These are phyloP conservation scores for Scheffersomyces segobiensis DNA, from an alignment of 1,139 yeast genomes.

Conservation along the genomic window DNA sequence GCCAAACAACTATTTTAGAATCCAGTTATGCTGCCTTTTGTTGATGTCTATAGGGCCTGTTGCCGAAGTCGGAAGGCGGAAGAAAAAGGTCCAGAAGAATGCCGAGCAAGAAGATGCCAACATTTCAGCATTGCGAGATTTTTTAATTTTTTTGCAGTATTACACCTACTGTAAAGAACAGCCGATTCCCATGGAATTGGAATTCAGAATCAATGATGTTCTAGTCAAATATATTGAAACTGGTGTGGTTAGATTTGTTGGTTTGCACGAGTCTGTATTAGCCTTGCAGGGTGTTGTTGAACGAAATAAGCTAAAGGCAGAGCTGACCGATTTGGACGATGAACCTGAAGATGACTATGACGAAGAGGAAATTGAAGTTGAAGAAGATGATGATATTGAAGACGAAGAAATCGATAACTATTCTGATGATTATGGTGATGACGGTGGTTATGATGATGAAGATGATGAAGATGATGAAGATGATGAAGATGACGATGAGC, in stretches of 20 bases:
- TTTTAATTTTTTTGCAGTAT: conserved; percentile 69
- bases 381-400: conserved; percentile 4
- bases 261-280: conserved; percentile 41
- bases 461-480: conserved; percentile 7
- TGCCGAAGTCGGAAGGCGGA: neutral
- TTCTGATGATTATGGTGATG: conserved; percentile 3
- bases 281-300: conserved; percentile 31
- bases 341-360: conserved; percentile 6
- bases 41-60: conserved; percentile 17
- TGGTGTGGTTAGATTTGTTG: conserved; percentile 35
- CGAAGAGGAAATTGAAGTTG: conserved; percentile 11
- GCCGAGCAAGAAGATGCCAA: conserved; percentile 3
- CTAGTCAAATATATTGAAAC: conserved; percentile 27
- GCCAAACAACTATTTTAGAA: conserved; percentile 70
- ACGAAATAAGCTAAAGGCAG: conserved; percentile 1
- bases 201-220: conserved; percentile 51
- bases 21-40: conserved; percentile 50
- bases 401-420: conserved; percentile 8
- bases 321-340: conserved; percentile 8
- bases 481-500: conserved; percentile 5
- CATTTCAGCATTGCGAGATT: conserved; percentile 37
- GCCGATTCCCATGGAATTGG: conserved; percentile 68
- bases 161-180: conserved; percentile 65
- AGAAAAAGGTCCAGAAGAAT: conserved; percentile 2
- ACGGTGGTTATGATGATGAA: conserved; percentile 5